These are phyloP conservation scores for Apiospora malaysiana DNA, from an alignment of 2,329 filamentous ascomycete species.

Conservation along the genomic window DNA sequence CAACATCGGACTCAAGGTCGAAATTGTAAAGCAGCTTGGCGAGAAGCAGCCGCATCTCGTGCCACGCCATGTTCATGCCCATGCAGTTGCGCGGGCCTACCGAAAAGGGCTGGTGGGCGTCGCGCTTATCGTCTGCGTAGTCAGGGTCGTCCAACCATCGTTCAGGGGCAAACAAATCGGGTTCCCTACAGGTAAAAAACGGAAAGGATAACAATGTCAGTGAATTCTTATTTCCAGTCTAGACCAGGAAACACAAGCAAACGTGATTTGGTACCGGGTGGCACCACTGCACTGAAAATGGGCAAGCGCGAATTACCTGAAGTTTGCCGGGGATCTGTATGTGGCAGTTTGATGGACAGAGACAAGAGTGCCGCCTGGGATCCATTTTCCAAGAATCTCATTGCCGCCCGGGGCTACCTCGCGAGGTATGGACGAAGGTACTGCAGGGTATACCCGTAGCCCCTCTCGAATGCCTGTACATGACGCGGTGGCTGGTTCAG, in stretches of 20 bases:
- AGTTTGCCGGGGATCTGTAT: constrained; percentile 27
- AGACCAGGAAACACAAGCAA: too few relatives aligned
- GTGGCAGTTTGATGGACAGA: constrained; percentile 28
- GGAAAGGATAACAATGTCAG: too few relatives aligned
- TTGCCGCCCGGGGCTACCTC: not conserved
- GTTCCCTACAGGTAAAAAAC: too few relatives aligned
- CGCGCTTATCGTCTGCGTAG: constrained; percentile 31
- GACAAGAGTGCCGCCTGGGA: not conserved
- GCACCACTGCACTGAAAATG: too few relatives aligned
- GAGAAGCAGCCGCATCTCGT: constrained; percentile 13
- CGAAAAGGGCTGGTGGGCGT: constrained; percentile 32
- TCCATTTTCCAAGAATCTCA: not conserved
- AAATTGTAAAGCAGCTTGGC: constrained; percentile 8
- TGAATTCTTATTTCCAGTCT: too few relatives aligned
- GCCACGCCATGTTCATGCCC: constrained; percentile 24
- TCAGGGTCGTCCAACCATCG: constrained; percentile 31
- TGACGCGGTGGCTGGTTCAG: not conserved
- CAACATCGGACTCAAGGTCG: not conserved
- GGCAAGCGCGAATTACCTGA: too few relatives aligned
- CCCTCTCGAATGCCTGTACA: constrained; percentile 23
- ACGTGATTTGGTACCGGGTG: too few relatives aligned
- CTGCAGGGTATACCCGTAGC: constrained; percentile 28
- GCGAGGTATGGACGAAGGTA: constrained; percentile 27
- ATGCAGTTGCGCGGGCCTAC: constrained; percentile 32
- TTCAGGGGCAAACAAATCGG: constrained; percentile 31